Evolutionary conservation across 176 grass and related monocot species (phyloP), one percentile per base, ranked within the genome.

Genomic region (Musa schizocarpa): DNA sequence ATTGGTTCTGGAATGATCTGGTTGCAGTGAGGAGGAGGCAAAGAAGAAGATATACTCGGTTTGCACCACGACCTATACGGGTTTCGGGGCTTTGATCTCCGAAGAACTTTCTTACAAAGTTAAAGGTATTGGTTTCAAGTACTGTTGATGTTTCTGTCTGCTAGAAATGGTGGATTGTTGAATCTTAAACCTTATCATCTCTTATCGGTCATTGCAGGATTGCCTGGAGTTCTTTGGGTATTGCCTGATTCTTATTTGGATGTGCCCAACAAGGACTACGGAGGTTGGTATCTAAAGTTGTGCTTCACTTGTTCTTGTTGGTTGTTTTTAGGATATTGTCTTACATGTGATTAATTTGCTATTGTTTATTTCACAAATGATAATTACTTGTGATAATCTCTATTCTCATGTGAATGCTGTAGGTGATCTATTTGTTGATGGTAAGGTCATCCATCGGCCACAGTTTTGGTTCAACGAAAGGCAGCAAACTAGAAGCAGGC

Each of bases 141-240:
- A 50, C 88, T 48, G 48, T 82, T 76, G 17, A 4, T 74, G 51
- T 1, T 73, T 79, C 48, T 52, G 13, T 11, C 11, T 34, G 54
- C 11, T 20, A 7, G 13, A 16, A 74, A 2, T 29, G 14, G 24
- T 2, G 26, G 21, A 57, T 69, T 11, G 17, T 57, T 68, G 50
- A 9, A 20, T 69, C 9, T 22, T 22, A 12, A 63, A 65, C 9
- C 13, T 1, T 13, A 59, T 71, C 21, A 16, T 53, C 8, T 66
- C 13, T 74, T 25, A 54, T 55, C 1, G n/a, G 65, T 59, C 64
- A 74, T 77, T 83, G 53, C 75, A 98, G 90, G 86, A 81, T 87
- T 98, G 77, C 90, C 94, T 1, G 90, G 94, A 83, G 94, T 98
- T 84, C 94, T 98, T 73, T 98, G 94, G 94, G 94, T 98, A 71